Evolutionary conservation across 768 basidiomycete species (phyloP).

Genomic region (Kwoniella botswanensis): DNA sequence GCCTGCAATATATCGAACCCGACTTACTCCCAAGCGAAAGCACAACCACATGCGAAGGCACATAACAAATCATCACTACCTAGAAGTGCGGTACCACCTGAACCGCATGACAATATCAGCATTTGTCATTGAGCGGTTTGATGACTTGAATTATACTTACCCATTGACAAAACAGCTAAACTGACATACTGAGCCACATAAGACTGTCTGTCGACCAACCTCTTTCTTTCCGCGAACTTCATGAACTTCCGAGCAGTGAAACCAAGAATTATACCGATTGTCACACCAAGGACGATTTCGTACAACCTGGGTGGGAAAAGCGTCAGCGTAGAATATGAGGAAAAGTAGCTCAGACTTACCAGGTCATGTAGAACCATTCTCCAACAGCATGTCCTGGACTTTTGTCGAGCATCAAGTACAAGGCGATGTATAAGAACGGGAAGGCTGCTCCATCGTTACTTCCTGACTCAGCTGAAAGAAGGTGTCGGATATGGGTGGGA

Average conservation of each 20-base stretch:
- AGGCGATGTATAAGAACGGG: slow-evolving; percentile 80
- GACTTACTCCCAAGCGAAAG: slow-evolving; percentile 96
- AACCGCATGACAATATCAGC: slow-evolving; percentile 43
- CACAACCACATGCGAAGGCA: slow-evolving; percentile 91
- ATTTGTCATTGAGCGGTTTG: neutral
- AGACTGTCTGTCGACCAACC: slow-evolving; percentile 90
- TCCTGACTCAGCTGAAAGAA: slow-evolving; percentile 85
- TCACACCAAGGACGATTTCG: slow-evolving; percentile 74
- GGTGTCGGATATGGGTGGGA: slow-evolving; percentile 71
- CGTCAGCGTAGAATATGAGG: slow-evolving; percentile 19
- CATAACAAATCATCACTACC: slow-evolving; percentile 94
- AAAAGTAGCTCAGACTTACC: slow-evolving; percentile 59
- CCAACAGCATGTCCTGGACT: slow-evolving; percentile 69
- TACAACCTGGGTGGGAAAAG: slow-evolving; percentile 59
- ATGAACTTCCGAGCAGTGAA: slow-evolving; percentile 83
- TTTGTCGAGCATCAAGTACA: slow-evolving; percentile 79
- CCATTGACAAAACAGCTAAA: slow-evolving; percentile 56
- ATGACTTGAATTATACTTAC: slow-evolving; percentile 31
- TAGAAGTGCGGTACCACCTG: slow-evolving; percentile 78
- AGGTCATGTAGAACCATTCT: slow-evolving; percentile 80
- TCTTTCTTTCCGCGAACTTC: slow-evolving; percentile 85
- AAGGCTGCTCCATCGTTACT: slow-evolving; percentile 98
- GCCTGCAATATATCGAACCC: neutral
- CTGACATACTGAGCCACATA: slow-evolving; percentile 78
- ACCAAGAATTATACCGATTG: slow-evolving; percentile 77